phyloP scores from a whole-genome alignment of 1,284 basidiomycete species.

The Tilletia indica region DNA sequence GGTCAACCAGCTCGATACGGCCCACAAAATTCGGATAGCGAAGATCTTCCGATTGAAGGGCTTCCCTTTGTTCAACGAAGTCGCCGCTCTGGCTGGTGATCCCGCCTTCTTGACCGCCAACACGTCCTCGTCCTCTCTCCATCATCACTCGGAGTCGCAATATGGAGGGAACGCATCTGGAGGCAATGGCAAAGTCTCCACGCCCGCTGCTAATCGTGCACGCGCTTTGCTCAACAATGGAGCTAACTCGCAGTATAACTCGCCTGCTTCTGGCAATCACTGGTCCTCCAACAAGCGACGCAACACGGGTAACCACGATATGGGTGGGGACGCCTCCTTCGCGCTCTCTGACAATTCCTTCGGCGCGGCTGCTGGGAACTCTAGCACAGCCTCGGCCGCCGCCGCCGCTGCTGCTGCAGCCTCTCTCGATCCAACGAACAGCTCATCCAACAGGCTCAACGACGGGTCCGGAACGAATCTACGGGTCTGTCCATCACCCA shows the following conservation, averaged over 20 bases:
- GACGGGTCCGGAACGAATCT: slow-evolving; percentile 12
- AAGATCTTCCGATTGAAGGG: slow-evolving; percentile 16
- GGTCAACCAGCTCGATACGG: slow-evolving; percentile 13
- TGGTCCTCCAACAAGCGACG: slow-evolving; percentile 4
- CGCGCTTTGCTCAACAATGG: not conserved
- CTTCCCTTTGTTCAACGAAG: slow-evolving; percentile 8
- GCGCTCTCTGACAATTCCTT: not conserved
- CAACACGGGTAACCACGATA: not conserved
- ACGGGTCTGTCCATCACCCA: not conserved
- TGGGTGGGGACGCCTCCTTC: not conserved
- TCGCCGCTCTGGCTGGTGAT: slow-evolving; percentile 5
- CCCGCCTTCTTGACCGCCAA: not conserved
- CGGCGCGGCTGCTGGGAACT: not conserved
- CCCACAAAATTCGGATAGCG: slow-evolving; percentile 10
- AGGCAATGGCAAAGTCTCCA: not conserved
- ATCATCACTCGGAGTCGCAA: too few species aligned
- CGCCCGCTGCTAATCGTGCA: not conserved
- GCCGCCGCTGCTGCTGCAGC: not conserved
- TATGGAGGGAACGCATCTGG: too few species aligned
- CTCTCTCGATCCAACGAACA: slow-evolving; percentile 11
- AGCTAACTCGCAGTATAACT: not conserved
- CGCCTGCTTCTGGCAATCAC: not conserved
- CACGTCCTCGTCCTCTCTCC: not conserved
- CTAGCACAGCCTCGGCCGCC: not conserved
- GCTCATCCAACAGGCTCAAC: slow-evolving; percentile 15